Evolutionary conservation across 2,329 filamentous ascomycete species (phyloP).

Genomic region (Aspergillus fructus): DNA sequence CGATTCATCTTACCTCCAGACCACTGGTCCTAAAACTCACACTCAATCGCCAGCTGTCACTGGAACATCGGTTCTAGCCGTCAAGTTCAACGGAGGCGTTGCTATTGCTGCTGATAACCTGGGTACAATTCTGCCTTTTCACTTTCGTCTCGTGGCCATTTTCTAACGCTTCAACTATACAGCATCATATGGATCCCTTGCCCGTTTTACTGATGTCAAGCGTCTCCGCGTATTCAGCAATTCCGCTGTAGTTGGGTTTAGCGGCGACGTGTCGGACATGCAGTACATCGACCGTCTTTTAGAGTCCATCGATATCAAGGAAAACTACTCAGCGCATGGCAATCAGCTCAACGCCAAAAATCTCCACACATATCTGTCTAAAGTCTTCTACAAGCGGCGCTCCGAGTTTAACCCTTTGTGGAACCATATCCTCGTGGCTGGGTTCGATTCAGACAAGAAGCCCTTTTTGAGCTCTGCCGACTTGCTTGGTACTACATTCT

Average conservation of each 20-base stretch:
- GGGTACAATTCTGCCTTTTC: slow-evolving; percentile 53
- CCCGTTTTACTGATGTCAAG: slow-evolving; percentile 95
- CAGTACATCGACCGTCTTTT: slow-evolving; percentile 94
- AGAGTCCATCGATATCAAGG: slow-evolving; percentile 78
- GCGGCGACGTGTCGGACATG: slow-evolving; percentile 98
- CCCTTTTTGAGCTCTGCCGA: slow-evolving; percentile 93
- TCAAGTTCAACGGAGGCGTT: slow-evolving; percentile 96
- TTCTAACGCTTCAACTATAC: background rate
- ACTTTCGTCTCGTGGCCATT: slow-evolving; percentile 15
- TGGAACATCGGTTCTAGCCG: slow-evolving; percentile 88
- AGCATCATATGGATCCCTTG: slow-evolving; percentile 97
- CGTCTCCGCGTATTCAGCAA: slow-evolving; percentile 87
- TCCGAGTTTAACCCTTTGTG: slow-evolving; percentile 96
- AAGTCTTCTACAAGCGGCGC: slow-evolving; percentile 93
- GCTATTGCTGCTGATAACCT: slow-evolving; percentile 97
- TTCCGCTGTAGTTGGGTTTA: slow-evolving; percentile 84
- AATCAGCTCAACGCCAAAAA: slow-evolving; percentile 79
- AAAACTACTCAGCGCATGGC: slow-evolving; percentile 69
- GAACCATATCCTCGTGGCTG: slow-evolving; percentile 92
- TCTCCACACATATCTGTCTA: slow-evolving; percentile 92
- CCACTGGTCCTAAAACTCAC: slow-evolving; percentile 70
- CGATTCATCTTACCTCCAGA: slow-evolving; percentile 79
- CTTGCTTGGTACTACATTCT: slow-evolving; percentile 89
- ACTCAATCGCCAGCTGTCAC: slow-evolving; percentile 93
- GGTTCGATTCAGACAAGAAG: slow-evolving; percentile 73